A percentile compares a stretch with the other conserved stretches of the same genome.
phyloP scores from a whole-genome alignment of 257 asterid species.

The Linderniella brevidens region DNA sequence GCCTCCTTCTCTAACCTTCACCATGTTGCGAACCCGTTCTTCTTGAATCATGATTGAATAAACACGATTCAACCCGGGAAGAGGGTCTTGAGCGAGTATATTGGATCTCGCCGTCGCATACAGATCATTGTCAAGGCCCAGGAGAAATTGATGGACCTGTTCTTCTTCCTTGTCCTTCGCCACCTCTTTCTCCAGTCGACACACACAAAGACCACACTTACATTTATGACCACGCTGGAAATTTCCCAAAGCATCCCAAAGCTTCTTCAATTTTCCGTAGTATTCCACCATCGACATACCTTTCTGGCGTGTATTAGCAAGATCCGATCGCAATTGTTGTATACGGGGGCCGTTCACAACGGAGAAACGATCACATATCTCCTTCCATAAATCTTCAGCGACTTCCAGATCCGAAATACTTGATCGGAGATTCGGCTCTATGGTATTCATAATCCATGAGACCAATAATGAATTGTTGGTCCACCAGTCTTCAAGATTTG shows the following conservation, averaged over 20 bases:
- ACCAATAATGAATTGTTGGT: neutral
- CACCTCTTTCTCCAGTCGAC: neutral
- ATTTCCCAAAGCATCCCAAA: neutral
- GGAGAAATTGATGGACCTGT: neutral
- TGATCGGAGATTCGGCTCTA: neutral
- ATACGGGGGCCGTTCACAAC: no score
- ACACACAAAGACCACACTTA: neutral
- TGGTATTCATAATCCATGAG: neutral
- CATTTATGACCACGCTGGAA: neutral
- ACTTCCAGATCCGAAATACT: neutral
- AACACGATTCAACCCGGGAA: no score
- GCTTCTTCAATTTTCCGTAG: constrained; percentile 1
- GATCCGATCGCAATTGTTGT: no score
- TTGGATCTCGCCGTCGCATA: neutral
- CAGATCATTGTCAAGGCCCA: neutral
- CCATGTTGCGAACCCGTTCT: no score
- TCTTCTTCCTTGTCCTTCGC: constrained; percentile 1
- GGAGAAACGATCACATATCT: no score
- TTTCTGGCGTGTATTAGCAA: no score
- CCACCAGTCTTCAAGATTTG: constrained; percentile 2
- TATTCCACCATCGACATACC: no score
- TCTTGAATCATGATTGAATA: no score
- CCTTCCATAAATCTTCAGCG: no score
- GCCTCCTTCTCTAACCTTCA: no score
- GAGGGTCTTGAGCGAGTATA: no score